Conservation (phyloP, 2,329 filamentous ascomycete species). For the Phyllosticta citribraziliensis region DNA sequence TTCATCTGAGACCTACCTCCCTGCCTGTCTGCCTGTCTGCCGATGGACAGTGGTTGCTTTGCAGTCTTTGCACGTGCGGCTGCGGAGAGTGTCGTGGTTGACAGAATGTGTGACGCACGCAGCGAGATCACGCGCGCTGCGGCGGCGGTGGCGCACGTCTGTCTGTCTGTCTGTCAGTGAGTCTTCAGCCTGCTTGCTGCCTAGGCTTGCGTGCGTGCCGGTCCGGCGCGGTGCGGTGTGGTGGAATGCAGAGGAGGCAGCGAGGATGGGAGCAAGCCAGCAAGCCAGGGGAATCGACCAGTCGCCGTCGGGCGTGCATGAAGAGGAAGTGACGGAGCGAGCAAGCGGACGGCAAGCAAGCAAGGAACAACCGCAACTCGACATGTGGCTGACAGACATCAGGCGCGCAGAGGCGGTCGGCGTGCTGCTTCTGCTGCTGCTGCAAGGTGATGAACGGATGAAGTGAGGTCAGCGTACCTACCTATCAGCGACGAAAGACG, state of each 20-base stretch:
- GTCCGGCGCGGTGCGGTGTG: not conserved
- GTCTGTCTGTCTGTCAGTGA: no score
- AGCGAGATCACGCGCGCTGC: not conserved
- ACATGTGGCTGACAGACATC: not conserved
- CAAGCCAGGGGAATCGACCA: not conserved
- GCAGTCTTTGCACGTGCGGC: not conserved
- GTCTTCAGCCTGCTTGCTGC: not conserved
- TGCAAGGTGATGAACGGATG: not conserved
- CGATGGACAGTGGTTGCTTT: not conserved
- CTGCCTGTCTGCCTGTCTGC: not conserved
- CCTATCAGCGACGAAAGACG: not conserved
- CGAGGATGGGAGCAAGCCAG: no score
- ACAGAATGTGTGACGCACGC: not conserved
- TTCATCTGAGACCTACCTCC: not conserved
- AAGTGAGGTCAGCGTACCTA: not conserved
- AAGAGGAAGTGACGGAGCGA: not conserved
- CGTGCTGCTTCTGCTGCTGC: not conserved
- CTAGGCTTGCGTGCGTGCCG: not conserved
- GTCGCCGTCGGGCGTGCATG: not conserved
- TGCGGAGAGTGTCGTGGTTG: not conserved
- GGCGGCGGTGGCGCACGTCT: not conserved
- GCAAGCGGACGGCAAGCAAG: not conserved
- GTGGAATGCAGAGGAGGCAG: not conserved
- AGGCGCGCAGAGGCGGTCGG: not conserved
- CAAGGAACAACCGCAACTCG: not conserved